Conservation (phyloP, 2,329 filamentous ascomycete genomes). For the Aspergillus brunneoviolaceus region DNA sequence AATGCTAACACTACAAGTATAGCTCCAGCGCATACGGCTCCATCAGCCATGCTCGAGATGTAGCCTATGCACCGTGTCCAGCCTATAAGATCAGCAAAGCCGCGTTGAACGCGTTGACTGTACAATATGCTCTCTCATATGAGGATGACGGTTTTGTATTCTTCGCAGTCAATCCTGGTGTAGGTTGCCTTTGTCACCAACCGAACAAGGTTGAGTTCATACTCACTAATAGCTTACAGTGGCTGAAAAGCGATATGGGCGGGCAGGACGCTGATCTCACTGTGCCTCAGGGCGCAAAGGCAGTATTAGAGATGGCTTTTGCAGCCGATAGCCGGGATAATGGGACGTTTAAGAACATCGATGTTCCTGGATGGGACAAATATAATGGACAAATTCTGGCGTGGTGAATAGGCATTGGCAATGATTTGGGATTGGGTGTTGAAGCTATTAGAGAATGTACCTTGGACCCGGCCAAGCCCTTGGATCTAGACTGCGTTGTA, state of each 20-base stretch:
- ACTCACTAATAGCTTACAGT: background rate
- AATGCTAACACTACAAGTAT: too few relatives aligned
- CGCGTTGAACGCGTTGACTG: conserved; percentile 50
- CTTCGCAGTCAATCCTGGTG: conserved; percentile 46
- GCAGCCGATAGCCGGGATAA: background rate
- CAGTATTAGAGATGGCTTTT: background rate
- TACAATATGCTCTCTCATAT: conserved; percentile 33
- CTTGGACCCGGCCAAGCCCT: too few relatives aligned
- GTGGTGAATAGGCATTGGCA: background rate
- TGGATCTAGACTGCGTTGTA: too few relatives aligned
- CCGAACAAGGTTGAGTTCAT: too few relatives aligned
- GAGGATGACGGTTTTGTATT: conserved; percentile 45
- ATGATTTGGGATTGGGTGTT: too few relatives aligned
- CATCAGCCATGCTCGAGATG: background rate
- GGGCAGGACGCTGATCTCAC: conserved; percentile 11
- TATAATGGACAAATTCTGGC: conserved; percentile 8
- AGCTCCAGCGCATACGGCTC: conserved; percentile 7
- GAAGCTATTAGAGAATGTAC: too few relatives aligned
- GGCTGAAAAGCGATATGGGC: conserved; percentile 14
- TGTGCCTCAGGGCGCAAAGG: conserved; percentile 3
- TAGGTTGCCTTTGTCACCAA: conserved; percentile 28
- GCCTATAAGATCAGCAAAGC: conserved; percentile 52
- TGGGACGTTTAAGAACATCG: conserved; percentile 9
- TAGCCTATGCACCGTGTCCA: conserved; percentile 26
- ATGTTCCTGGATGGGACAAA: conserved; percentile 5